Conservation (phyloP, 2,329 filamentous ascomycete species). For the Diaporthe sp. region DNA sequence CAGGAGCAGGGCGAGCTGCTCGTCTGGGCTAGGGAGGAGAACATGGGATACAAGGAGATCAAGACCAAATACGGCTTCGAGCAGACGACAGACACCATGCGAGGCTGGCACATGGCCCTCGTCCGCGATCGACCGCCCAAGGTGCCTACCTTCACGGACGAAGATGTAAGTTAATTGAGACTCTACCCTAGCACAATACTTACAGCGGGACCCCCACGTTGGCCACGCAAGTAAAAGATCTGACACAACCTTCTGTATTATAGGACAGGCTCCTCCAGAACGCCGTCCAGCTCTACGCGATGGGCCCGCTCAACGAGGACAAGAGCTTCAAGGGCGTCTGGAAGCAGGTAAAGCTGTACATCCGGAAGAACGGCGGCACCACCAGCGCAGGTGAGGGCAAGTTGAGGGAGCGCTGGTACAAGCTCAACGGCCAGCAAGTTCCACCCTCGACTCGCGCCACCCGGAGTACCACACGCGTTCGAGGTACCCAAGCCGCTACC, state of each 20-base stretch:
- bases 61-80: neutral
- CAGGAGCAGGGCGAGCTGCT: neutral
- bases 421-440: neutral
- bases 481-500: too few relatives aligned
- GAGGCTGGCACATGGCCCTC: neutral
- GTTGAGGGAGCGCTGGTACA: neutral
- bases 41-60: neutral
- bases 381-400: neutral
- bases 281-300: neutral
- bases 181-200: neutral
- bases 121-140: neutral
- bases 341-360: neutral
- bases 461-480: too few relatives aligned
- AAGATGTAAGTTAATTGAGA: neutral
- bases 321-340: neutral
- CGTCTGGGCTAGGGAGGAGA: neutral
- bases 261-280: neutral
- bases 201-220: neutral
- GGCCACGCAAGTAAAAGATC: neutral
- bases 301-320: neutral
- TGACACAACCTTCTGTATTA: neutral
- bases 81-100: neutral
- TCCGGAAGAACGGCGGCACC: neutral
- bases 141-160: neutral
- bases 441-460: too few relatives aligned